A percentile compares a stretch with the other conserved stretches of the same genome.
Evolutionary conservation across 306 rosid species (phyloP).

Genomic region (Glycine soja): DNA sequence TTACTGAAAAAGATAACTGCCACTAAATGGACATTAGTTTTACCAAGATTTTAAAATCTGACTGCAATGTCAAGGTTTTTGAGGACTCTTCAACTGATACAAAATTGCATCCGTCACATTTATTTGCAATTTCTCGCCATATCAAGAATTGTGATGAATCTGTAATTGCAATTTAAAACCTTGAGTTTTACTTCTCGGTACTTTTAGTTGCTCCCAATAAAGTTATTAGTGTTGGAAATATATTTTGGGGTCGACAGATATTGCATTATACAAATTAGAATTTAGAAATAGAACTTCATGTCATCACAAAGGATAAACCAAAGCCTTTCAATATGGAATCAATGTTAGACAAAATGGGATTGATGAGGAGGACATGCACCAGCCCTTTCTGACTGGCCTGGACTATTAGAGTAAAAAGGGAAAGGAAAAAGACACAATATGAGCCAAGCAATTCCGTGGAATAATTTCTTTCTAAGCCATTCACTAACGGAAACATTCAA

Average conservation of each 20-base stretch:
- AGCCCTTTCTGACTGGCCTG: conserved; percentile 10
- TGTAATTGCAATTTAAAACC: no score
- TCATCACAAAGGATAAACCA: not conserved
- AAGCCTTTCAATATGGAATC: conserved; percentile 1
- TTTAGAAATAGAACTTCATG: not conserved
- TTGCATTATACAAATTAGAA: not conserved
- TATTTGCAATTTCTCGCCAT: no score
- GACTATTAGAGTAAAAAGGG: not conserved
- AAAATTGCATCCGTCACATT: no score
- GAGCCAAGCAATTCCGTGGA: conserved; percentile 4
- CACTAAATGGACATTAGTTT: no score
- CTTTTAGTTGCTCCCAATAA: no score
- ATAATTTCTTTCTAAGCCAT: conserved; percentile 30
- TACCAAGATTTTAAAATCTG: no score
- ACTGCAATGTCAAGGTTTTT: no score
- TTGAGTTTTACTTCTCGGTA: no score
- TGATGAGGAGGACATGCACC: conserved; percentile 38
- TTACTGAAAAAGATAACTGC: no score
- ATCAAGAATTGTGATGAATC: no score
- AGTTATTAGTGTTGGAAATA: no score
- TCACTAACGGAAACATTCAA: conserved; percentile 2
- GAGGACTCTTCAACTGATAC: no score
- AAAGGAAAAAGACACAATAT: conserved; percentile 7
- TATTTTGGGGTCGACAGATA: not conserved
- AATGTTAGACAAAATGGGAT: conserved; percentile 10